These are phyloP conservation scores for Nakazawaea ishiwadae DNA, from an alignment of 805 yeast genomes.

Conservation along the genomic window DNA sequence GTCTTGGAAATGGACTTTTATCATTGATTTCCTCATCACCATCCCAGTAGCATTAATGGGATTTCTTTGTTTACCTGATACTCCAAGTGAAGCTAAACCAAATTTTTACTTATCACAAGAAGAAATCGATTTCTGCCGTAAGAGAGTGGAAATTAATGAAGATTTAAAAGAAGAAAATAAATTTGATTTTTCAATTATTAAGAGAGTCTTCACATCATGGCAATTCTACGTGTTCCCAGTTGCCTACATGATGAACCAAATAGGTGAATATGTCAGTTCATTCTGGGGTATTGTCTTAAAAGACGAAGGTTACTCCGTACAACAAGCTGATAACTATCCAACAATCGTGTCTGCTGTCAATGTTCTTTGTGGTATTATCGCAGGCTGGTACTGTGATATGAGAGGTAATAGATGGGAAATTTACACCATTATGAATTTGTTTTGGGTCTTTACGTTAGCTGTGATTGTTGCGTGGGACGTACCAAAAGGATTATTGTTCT, in stretches of 20 bases:
- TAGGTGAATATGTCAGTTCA: slow-evolving; percentile 42
- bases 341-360: slow-evolving; percentile 51
- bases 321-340: slow-evolving; percentile 46
- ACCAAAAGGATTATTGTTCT: slow-evolving; percentile 36
- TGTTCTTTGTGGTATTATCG: slow-evolving; percentile 22
- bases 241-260: slow-evolving; percentile 8
- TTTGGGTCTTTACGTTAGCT: slow-evolving; percentile 33
- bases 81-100: slow-evolving; percentile 16
- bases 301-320: slow-evolving; percentile 34
- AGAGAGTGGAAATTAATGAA: slow-evolving; percentile 34
- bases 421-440: slow-evolving; percentile 6
- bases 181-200: slow-evolving; percentile 28
- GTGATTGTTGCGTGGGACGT: slow-evolving; percentile 37
- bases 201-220: slow-evolving; percentile 47
- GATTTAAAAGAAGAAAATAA: slow-evolving; percentile 13
- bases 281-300: slow-evolving; percentile 45
- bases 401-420: slow-evolving; percentile 9
- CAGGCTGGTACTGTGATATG: slow-evolving; percentile 10
- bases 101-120: slow-evolving; percentile 37
- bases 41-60: slow-evolving; percentile 56
- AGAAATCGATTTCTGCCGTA: slow-evolving; percentile 36
- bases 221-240: slow-evolving; percentile 49
- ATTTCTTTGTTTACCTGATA: slow-evolving; percentile 53
- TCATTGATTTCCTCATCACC: slow-evolving; percentile 56
- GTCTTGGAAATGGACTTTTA: slow-evolving; percentile 70